Conservation (phyloP, 495 filamentous ascomycete species). For the Tuber aestivum region DNA sequence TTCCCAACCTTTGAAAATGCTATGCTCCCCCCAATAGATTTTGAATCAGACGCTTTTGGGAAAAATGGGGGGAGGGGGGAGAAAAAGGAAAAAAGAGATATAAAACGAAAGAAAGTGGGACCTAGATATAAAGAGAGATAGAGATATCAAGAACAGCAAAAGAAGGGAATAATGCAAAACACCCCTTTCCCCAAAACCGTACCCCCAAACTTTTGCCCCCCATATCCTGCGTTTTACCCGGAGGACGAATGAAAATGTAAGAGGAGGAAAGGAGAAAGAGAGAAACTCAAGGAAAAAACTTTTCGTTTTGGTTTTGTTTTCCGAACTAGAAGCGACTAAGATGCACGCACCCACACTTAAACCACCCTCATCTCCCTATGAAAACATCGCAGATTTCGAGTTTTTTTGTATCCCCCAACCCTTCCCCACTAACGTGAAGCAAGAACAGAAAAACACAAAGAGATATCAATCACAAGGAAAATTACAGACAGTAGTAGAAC, state of each 20-base stretch:
- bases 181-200: slow-evolving; percentile 7
- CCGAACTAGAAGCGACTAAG: neutral
- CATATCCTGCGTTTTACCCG: slow-evolving; percentile 9
- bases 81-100: neutral
- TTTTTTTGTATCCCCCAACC: neutral
- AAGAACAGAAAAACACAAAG: slow-evolving; percentile 4
- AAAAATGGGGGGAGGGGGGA: too few relatives aligned
- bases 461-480: slow-evolving; percentile 9
- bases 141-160: slow-evolving; percentile 10
- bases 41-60: neutral
- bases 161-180: slow-evolving; percentile 9
- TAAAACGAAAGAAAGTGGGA: slow-evolving; percentile 5
- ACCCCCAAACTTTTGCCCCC: slow-evolving; percentile 2
- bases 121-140: slow-evolving; percentile 1
- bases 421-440: neutral
- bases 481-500: slow-evolving; percentile 7
- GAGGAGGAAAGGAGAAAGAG: slow-evolving; percentile 9
- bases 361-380: neutral
- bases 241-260: slow-evolving; percentile 14
- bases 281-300: slow-evolving; percentile 30
- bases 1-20: neutral
- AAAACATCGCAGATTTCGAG: neutral
- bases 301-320: slow-evolving; percentile 7
- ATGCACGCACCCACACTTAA: neutral
- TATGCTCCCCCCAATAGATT: neutral